A percentile compares a stretch with the other conserved stretches of the same genome.
Evolutionary conservation across 139 green algal genomes (phyloP).

Genomic region (Chlorella sp.): DNA sequence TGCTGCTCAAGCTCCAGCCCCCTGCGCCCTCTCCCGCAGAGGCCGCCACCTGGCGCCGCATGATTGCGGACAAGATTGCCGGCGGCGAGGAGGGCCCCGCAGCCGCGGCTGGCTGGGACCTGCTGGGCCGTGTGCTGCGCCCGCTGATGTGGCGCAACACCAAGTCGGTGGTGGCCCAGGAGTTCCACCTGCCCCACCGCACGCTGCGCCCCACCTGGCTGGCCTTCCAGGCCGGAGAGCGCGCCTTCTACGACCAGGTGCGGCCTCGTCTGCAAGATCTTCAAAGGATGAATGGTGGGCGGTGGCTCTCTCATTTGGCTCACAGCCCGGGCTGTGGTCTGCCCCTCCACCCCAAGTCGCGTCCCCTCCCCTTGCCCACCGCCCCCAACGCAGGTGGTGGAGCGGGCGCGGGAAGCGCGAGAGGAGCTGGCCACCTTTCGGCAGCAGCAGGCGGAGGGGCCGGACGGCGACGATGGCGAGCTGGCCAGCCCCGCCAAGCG

Average conservation of each 20-base stretch:
- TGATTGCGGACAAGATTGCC: slow-evolving; percentile 37
- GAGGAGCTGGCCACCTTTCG: neutral
- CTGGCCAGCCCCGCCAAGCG: neutral
- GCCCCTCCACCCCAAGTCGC: neutral
- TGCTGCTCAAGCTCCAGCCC: neutral
- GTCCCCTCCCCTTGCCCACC: neutral
- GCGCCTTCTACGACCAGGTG: slow-evolving; percentile 39
- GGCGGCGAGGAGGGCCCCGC: neutral
- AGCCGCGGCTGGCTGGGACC: neutral
- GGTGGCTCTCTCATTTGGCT: neutral
- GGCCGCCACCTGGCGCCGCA: slow-evolving; percentile 28
- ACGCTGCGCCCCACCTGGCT: slow-evolving; percentile 38
- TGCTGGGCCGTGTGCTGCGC: slow-evolving; percentile 60
- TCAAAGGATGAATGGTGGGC: neutral
- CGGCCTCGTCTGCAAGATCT: too few relatives aligned
- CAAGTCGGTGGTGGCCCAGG: slow-evolving; percentile 56
- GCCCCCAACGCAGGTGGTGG: slow-evolving; percentile 7
- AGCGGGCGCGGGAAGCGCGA: slow-evolving; percentile 1
- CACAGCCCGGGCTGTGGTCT: neutral
- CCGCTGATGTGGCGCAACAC: slow-evolving; percentile 83
- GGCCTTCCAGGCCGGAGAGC: slow-evolving; percentile 37
- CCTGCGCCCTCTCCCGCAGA: neutral
- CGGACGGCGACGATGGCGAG: neutral
- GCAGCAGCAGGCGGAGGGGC: neutral
- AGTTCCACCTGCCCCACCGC: slow-evolving; percentile 67